phyloP scores from a whole-genome alignment of 1,284 basidiomycete species.

The Tremellales sp. region DNA sequence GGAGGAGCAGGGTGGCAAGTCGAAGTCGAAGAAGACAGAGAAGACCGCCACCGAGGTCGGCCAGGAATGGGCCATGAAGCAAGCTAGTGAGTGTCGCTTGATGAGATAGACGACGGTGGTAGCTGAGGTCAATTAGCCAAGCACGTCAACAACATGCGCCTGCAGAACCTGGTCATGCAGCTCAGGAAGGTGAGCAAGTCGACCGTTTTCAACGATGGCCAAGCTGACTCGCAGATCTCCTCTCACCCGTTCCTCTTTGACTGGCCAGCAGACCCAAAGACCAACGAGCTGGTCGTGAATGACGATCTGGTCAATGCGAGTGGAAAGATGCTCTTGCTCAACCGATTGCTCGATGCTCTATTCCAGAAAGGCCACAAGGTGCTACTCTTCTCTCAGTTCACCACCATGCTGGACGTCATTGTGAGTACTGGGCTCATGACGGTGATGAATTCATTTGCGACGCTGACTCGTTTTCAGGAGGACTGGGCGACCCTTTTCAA shows the following conservation, averaged over 20 bases:
- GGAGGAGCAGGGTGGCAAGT: constrained; percentile 51
- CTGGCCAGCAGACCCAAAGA: constrained; percentile 70
- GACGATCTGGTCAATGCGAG: constrained; percentile 77
- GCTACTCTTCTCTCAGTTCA: constrained; percentile 88
- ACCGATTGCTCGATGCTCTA: constrained; percentile 79
- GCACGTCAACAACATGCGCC: constrained; percentile 81
- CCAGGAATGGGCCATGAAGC: constrained; percentile 57
- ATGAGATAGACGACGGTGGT: constrained; percentile 1
- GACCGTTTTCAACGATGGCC: neutral
- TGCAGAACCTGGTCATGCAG: constrained; percentile 94
- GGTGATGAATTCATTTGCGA: too few relatives aligned
- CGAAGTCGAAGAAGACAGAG: constrained; percentile 42
- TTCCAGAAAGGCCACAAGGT: constrained; percentile 83
- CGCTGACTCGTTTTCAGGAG: too few relatives aligned
- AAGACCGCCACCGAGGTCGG: constrained; percentile 53
- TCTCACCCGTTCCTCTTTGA: constrained; percentile 91
- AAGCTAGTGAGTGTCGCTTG: constrained; percentile 56
- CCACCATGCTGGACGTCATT: constrained; percentile 91
- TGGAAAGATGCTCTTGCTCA: constrained; percentile 95
- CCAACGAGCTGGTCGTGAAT: constrained; percentile 60
- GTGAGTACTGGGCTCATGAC: too few relatives aligned
- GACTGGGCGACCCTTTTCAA: constrained; percentile 83
- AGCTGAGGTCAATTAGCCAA: constrained; percentile 62
- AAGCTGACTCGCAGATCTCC: constrained; percentile 57
- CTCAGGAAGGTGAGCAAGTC: constrained; percentile 58